phyloP scores from a whole-genome alignment of 208 protist species.

The Crithidia sp. region DNA sequence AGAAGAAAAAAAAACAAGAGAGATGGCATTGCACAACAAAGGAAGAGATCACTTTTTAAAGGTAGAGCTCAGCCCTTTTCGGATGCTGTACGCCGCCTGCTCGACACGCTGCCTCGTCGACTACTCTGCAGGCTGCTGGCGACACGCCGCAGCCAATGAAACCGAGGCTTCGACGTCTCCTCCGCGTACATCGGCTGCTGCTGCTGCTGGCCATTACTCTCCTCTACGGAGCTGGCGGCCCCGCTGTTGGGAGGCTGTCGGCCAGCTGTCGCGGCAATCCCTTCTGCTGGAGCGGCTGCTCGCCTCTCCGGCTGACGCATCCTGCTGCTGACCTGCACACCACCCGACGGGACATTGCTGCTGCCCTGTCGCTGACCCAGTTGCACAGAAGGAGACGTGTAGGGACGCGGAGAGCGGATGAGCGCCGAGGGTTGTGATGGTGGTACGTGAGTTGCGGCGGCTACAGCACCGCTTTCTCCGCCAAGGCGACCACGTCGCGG shows the following conservation, averaged over 20 bases:
- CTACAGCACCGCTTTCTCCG: neutral
- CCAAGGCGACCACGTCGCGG: neutral
- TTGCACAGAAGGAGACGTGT: too few relatives aligned
- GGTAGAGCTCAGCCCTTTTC: neutral
- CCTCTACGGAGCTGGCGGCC: too few relatives aligned
- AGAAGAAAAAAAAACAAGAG: constrained; percentile 6
- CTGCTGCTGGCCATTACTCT: neutral
- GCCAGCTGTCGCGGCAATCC: too few relatives aligned
- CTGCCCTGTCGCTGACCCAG: too few relatives aligned
- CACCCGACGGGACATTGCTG: too few relatives aligned
- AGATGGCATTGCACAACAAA: neutral
- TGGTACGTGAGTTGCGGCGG: too few relatives aligned
- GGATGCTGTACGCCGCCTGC: neutral
- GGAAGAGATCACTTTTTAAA: neutral
- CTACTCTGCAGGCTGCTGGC: constrained; percentile 4
- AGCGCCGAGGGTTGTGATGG: too few relatives aligned
- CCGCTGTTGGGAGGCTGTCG: too few relatives aligned
- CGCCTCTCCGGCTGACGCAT: too few relatives aligned
- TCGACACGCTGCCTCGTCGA: neutral
- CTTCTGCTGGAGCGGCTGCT: too few relatives aligned
- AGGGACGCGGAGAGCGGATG: too few relatives aligned
- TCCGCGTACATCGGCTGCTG: constrained; percentile 2
- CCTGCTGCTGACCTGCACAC: too few relatives aligned
- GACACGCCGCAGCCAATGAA: constrained; percentile 22
- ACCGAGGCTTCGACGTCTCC: constrained; percentile 25